Conservation (phyloP, 1,284 basidiomycete genomes). For the Polyporus tsugae region DNA sequence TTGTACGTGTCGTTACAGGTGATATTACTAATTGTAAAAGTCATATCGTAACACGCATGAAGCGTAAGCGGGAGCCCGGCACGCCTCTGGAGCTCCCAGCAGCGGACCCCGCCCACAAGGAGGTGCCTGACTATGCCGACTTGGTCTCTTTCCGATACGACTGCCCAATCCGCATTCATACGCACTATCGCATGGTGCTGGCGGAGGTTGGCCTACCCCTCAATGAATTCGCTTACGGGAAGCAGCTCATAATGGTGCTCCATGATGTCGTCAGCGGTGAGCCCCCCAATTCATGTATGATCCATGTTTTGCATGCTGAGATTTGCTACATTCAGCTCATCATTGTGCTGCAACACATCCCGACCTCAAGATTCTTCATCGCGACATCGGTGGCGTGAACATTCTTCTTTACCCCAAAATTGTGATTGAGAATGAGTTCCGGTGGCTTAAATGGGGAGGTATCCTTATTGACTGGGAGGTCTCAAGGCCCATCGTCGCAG, state of each 20-base stretch:
- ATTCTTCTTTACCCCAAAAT: constrained; percentile 12
- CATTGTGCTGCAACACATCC: background rate
- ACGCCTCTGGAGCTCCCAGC: too few relatives aligned
- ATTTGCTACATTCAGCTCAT: background rate
- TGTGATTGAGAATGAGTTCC: too few relatives aligned
- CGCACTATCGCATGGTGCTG: constrained; percentile 24
- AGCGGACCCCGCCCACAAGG: too few relatives aligned
- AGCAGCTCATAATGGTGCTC: constrained; percentile 9
- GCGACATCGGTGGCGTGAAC: constrained; percentile 21
- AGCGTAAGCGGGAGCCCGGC: too few relatives aligned
- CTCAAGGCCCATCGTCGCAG: background rate
- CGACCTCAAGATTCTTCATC: constrained; percentile 13
- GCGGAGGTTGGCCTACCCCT: constrained; percentile 21
- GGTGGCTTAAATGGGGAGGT: background rate
- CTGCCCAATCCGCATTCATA: constrained; percentile 16
- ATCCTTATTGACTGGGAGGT: constrained; percentile 17
- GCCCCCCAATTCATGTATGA: too few relatives aligned
- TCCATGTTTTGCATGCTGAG: too few relatives aligned
- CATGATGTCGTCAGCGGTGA: too few relatives aligned
- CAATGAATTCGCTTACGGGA: constrained; percentile 9
- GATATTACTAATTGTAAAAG: too few relatives aligned
- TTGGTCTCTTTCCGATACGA: background rate
- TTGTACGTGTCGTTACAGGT: too few relatives aligned
- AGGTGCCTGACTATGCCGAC: too few relatives aligned
- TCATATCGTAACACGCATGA: too few relatives aligned